Evolutionary conservation across 441 rosid genomes (phyloP), one percentile per base, ranked within the genome.

Genomic region (Mallotus japonicus): DNA sequence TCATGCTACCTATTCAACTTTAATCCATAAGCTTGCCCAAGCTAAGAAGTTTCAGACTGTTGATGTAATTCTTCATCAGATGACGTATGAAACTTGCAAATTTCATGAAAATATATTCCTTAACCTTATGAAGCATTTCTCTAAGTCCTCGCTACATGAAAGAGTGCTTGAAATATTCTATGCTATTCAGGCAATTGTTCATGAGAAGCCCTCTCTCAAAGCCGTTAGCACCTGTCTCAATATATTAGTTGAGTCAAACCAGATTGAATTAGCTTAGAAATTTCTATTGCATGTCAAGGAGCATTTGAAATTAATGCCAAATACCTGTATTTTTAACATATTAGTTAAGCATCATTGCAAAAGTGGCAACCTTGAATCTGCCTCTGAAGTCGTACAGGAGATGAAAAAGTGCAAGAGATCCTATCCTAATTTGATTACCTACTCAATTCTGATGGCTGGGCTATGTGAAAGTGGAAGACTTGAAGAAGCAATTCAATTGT

Each of bases 141-240:
- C 91, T 0, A 84, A 72, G 72, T 87, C 80, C 32, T 79, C 70
- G 62, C 76, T 88, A 58, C 84, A 87, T 44, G 89, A 79, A 59
- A 85, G 79, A 64, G 92, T 88, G 61, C 80, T 88, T 42, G 92
- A 90, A 76, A 90, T 92, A 92, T 92, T 94, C 74, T 59, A 76
- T 77, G 78, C 83, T 69, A 92, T 94, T 74, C 86, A 82, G 68
- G 86, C 86, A 42, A 76, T 88, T 67, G 87, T 84, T 53, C 92
- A 92, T 50, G 87, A 85, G 75, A 94, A 85, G 78, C 99, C 99
- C 66, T 90, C 97, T 37, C 83, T 87, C 14, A 90, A 83, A 65
- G 94, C 98, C 47, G 65, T 90, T 40, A 88, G 95, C 76, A 92
- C 97, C 32, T 92, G 97, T 77, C 92, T 92, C 74, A 94, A 90